These are phyloP conservation scores for Saraca asoca DNA, from an alignment of 331 rosid species.

Conservation along the genomic window DNA sequence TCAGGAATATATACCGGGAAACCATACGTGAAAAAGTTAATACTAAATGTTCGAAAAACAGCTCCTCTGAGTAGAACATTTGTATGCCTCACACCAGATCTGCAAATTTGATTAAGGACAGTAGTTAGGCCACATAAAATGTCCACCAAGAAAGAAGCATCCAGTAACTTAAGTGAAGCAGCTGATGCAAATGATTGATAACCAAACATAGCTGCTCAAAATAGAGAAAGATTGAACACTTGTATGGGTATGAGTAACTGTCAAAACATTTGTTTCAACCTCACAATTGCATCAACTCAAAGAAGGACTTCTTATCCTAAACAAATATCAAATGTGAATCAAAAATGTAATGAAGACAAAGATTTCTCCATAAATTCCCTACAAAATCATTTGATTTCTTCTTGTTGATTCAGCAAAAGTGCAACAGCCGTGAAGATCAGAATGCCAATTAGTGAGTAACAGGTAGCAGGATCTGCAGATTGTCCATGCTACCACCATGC, in stretches of 20 bases:
- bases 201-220: conserved; percentile 4
- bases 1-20: conserved; percentile 84
- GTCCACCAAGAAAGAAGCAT: neutral
- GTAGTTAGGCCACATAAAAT: conserved; percentile 28
- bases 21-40: conserved; percentile 99
- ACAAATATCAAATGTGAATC: neutral
- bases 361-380: neutral
- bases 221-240: conserved; percentile 15
- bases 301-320: neutral
- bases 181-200: conserved; percentile 1
- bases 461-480: neutral
- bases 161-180: conserved; percentile 22
- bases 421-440: neutral
- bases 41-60: conserved; percentile 87
- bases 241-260: conserved; percentile 1
- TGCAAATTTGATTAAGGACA: conserved; percentile 49
- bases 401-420: neutral
- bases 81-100: conserved; percentile 92
- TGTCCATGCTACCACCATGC: neutral
- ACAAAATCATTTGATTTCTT: conserved; percentile 1
- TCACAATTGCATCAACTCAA: neutral
- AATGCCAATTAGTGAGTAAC: neutral
- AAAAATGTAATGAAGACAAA: neutral
- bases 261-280: conserved; percentile 16
- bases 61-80: conserved; percentile 83